Evolutionary conservation across 106 monocot species (phyloP).

Genomic region (Hemerocallis citrina): DNA sequence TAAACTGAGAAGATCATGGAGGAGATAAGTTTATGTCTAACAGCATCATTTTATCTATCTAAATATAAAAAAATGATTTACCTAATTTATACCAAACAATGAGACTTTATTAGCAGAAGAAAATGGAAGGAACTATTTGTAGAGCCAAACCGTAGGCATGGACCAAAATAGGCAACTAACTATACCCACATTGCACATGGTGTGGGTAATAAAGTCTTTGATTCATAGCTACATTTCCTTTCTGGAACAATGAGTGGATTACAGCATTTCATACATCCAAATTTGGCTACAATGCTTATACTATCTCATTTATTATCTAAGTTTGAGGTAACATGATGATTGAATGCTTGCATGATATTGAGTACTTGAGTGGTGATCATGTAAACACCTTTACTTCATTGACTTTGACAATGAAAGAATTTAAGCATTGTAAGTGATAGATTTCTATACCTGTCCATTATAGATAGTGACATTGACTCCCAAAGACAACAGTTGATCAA

Average conservation of each 20-base stretch:
- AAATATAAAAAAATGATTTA: too few species aligned
- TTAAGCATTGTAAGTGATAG: neutral
- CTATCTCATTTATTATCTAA: neutral
- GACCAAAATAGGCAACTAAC: too few species aligned
- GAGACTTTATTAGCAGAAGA: too few species aligned
- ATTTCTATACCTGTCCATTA: slow-evolving; percentile 73
- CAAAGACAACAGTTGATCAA: slow-evolving; percentile 70
- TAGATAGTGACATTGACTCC: slow-evolving; percentile 93
- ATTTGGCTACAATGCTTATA: too few species aligned
- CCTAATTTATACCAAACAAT: too few species aligned
- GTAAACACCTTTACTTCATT: neutral
- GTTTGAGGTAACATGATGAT: neutral
- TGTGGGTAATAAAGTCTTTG: neutral
- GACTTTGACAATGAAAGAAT: neutral
- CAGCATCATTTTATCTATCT: too few species aligned
- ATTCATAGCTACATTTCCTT: neutral
- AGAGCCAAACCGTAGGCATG: too few species aligned
- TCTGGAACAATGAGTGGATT: neutral
- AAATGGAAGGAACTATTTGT: too few species aligned
- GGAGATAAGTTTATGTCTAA: too few species aligned
- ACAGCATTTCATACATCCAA: neutral
- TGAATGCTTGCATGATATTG: neutral
- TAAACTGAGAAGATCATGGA: too few species aligned
- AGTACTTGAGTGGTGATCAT: neutral
- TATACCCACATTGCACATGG: too few species aligned